Evolutionary conservation across 2,329 filamentous ascomycete genomes (phyloP), one percentile per base, ranked within the genome.

Genomic region (Chrysoporthe austroafricana): DNA sequence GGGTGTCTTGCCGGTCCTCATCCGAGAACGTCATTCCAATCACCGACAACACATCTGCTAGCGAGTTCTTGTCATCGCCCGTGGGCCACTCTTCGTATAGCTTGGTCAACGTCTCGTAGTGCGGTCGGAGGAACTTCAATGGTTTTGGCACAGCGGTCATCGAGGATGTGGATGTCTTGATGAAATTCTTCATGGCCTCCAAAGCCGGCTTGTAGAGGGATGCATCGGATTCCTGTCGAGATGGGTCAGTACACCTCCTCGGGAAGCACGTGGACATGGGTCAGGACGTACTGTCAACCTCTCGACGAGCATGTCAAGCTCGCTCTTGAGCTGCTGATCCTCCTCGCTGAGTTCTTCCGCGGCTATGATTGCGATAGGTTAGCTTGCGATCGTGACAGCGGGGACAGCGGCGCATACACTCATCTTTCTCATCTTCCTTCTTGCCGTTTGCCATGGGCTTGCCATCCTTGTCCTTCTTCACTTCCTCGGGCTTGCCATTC

Each of bases 61-160:
- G 84, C 3, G 94, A 88, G 70, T 91, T 93, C 87, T 96, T 97
- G 82, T 97, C 89, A 63, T 93, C 88, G 71, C 93, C 89, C 66
- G 87, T 86, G 4, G 91, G 86, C 96, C 96, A 99, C 78, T 91
- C 88, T 69, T 97, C 94, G 83, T 97, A 97, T 39, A 94, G 84
- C 79, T 91, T 91, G 71, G 91, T 91, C 77, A 99, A 85, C 67
- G 91, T 89, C 81, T 96, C 92, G 83, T 98, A 99, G 81, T 99
- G 95, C 73, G 95, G 96, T 83, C 96, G 89, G 71, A 99, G 88
- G 80, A 99, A 99, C 82, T 99, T 99, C 75, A 99, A 87, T 44
- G 96, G 96, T 82, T 99, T 99, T 34, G 96, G 96, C 70, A 99
- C 96, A 69, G 96, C 96, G 61, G 96, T 99, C 96, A 99, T 99